Evolutionary conservation across 139 green algal species (phyloP), one percentile per base, ranked within the genome.

Genomic region (Pycnococcus provasolii): DNA sequence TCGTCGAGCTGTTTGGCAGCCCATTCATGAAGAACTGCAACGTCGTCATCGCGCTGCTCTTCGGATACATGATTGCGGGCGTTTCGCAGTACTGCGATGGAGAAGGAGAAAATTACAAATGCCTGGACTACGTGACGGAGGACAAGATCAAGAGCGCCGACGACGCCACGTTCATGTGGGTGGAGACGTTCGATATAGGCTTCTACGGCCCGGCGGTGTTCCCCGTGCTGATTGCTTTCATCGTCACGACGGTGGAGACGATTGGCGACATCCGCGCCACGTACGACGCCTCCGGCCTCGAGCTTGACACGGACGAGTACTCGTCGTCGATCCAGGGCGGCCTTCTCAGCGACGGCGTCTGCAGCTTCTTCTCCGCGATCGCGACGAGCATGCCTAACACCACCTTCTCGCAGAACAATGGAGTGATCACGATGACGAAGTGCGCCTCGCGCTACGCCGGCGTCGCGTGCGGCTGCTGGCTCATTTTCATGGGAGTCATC

Each of bases 261-360:
- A 81, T 89, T 15, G 87, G 87, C 6, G 87, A 94, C 68, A 80
- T 87, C 55, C 72, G 77, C 0, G 87, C 87, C 55, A 92, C 85
- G 0, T 72, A 78, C 51, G 86, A 93, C 63, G 79, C 79, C 0
- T 86, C 77, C 8, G 46, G 48, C 3, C 67, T 63, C 11, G 11
- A 60, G 41, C 26, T 43, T 37, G 62, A 59, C 9, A 43, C 62
- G 43, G 46, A 69, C 11, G 40, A 60, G 3, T 69, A 48, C 3
- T 45, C n/a, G 11, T 45, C 42, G 48, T 69, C 62, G 2, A 78
- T 88, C n/a, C 79, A 85, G 61, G 83, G 83, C 39, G 83, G 75
- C 8, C 70, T 90, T 46, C 72, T 90, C 1, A 75, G 67, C 39
- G 85, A 88, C 70, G 83, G 79, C 47, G 39, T 85, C n/a, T 77